Evolutionary conservation across 352 stramenopile species (phyloP), one percentile per base, ranked within the genome.

Genomic region (Phytophthora vignae): DNA sequence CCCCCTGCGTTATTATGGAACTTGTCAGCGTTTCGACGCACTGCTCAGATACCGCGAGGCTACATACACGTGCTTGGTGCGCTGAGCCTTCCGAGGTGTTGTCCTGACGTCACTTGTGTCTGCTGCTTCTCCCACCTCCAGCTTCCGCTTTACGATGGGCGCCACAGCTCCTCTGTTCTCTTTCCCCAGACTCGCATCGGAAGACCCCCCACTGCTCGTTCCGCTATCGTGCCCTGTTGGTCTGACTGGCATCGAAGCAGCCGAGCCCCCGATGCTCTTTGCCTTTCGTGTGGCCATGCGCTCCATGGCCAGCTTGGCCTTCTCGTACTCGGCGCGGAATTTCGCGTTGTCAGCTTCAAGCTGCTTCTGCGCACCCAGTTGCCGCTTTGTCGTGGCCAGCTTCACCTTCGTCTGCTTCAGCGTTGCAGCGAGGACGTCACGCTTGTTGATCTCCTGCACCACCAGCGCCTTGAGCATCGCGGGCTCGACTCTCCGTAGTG

Each of bases 291-390:
- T 74, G 40, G 74, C 66, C 71, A 91, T 90, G 0, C 84, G 84
- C 54, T 92, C 85, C 86, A 93, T 92, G 1, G 82, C 74, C 62
- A 84, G 65, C 59, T 88, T 87, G 7, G 83, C 79, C 59, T 83
- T 85, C 49, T 90, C 83, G 60, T 87, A 85, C 52, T 94, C 78
- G n/a, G 71, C 68, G 25, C 81, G 83, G n/a, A 94, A 69, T 53
- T 64, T 77, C 1, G 66, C 69, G 53, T 91, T 90, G 42, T 92
- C 84, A 2, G 81, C 71, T 40, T 77, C 73, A 0, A 90, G 65
- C 33, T 81, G 71, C 38, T 73, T 87, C 55, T 84, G 76, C 12
- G 58, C 50, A 0, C 55, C 63, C 27, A 89, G 60, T n/a, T 84
- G 74, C n/a, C 81, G 76, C 69, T 90, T 80, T 11, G 70, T 65